Percentiles rank a stretch among this genome's conserved stretches.
Evolutionary conservation across 1,139 yeast species (phyloP).

Genomic region (Geotrichum klebahnii): DNA sequence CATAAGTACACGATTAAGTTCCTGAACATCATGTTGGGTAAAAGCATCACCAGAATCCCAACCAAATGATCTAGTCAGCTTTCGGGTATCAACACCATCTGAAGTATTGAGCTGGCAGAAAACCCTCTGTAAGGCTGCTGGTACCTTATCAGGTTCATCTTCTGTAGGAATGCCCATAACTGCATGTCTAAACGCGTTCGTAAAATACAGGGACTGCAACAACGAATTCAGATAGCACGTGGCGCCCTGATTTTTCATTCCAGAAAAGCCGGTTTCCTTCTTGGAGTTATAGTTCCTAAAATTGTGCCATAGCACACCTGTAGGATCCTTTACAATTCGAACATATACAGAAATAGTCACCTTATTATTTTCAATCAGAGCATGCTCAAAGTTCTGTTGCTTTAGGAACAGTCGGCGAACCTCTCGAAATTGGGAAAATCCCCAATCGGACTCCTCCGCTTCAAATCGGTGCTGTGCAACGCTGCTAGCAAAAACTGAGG

Average conservation of each 20-base stretch:
- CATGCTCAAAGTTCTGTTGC: constrained; percentile 28
- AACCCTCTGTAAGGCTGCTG: constrained; percentile 80
- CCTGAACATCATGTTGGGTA: constrained; percentile 97
- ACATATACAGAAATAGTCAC: constrained; percentile 74
- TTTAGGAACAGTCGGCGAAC: constrained; percentile 45
- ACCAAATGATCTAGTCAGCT: constrained; percentile 87
- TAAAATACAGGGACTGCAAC: constrained; percentile 83
- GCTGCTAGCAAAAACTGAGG: constrained; percentile 54
- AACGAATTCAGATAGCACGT: constrained; percentile 93
- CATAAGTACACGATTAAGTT: constrained; percentile 90
- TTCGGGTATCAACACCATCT: constrained; percentile 77
- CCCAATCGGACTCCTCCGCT: constrained; percentile 85
- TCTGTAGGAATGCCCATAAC: constrained; percentile 88
- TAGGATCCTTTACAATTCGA: constrained; percentile 75
- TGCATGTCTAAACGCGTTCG: constrained; percentile 73
- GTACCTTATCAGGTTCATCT: constrained; percentile 55
- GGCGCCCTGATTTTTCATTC: constrained; percentile 94
- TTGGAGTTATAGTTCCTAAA: constrained; percentile 83
- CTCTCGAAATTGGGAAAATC: constrained; percentile 75
- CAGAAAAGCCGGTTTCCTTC: constrained; percentile 82
- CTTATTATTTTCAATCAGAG: constrained; percentile 55
- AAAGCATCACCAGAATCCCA: constrained; percentile 97
- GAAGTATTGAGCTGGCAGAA: constrained; percentile 77
- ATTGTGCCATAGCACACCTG: constrained; percentile 93
- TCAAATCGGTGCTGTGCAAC: constrained; percentile 79